Evolutionary conservation across 2,329 filamentous ascomycete genomes (phyloP).

Genomic region (Aspergillus pseudonomiae): DNA sequence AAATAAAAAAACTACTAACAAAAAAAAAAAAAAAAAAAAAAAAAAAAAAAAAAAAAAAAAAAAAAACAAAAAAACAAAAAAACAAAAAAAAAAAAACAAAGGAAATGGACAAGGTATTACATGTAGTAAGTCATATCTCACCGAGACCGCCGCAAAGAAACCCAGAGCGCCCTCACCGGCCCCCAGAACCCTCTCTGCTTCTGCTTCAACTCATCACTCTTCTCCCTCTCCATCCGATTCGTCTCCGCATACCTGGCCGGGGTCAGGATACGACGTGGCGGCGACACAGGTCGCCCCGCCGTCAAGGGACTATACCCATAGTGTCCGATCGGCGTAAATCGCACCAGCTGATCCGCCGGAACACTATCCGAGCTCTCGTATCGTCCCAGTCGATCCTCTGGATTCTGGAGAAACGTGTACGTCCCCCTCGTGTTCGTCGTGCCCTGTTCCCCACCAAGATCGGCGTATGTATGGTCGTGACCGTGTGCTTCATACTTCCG

Average conservation of each 20-base stretch:
- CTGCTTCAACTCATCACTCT: background rate
- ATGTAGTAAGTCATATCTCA: background rate
- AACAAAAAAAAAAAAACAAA: background rate
- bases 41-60: too few relatives aligned
- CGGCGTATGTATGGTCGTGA: too few relatives aligned
- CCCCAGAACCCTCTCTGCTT: background rate
- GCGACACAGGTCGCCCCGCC: background rate
- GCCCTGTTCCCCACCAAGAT: too few relatives aligned
- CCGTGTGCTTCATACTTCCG: too few relatives aligned
- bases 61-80: too few relatives aligned
- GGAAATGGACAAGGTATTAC: background rate
- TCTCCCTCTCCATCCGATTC: constrained; percentile 4
- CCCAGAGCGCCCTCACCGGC: constrained; percentile 13
- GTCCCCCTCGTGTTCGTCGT: background rate
- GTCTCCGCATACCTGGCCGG: constrained; percentile 17
- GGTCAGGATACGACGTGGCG: constrained; percentile 19
- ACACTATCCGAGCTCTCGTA: background rate
- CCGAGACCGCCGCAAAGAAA: constrained; percentile 7
- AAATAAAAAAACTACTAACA: too few relatives aligned
- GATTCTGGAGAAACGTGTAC: background rate
- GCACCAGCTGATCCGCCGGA: background rate
- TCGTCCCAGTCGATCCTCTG: background rate
- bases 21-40: too few relatives aligned
- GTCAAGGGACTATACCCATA: constrained; percentile 13
- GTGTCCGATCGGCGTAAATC: constrained; percentile 12